A percentile compares a stretch with the other conserved stretches of the same genome.
Conservation (phyloP, 345 rosid genomes). For the Moricandia arvensis region DNA sequence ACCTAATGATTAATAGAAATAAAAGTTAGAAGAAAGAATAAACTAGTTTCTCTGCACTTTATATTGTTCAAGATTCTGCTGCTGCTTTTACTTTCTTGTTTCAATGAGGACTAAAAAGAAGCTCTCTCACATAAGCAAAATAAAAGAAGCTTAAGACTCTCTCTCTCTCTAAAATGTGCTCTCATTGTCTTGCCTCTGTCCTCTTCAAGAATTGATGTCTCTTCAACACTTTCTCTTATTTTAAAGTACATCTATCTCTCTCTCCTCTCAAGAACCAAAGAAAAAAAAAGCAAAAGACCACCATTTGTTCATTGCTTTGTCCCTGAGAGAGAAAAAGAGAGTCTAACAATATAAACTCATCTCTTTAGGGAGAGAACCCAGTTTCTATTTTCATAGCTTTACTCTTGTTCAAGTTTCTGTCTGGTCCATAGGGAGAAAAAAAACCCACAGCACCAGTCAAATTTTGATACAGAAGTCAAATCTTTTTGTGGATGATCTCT, state of each 20-base stretch:
- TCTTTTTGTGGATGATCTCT: background rate
- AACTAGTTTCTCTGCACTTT: slow-evolving; percentile 28
- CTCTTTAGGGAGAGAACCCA: slow-evolving; percentile 9
- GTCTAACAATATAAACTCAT: background rate
- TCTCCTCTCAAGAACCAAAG: slow-evolving; percentile 25
- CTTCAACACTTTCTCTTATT: slow-evolving; percentile 67
- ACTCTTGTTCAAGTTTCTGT: slow-evolving; percentile 3
- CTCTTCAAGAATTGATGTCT: slow-evolving; percentile 64
- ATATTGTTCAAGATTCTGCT: slow-evolving; percentile 21
- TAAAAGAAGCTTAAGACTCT: background rate
- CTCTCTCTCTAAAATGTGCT: slow-evolving; percentile 28
- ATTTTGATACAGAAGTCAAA: background rate
- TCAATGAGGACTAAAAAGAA: slow-evolving; percentile 45
- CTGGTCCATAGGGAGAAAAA: slow-evolving; percentile 7
- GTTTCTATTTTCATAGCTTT: background rate
- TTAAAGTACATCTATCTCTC: slow-evolving; percentile 36
- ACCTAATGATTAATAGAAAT: background rate
- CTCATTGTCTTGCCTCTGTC: slow-evolving; percentile 64
- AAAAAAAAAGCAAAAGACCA: slow-evolving; percentile 10
- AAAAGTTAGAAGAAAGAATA: slow-evolving; percentile 5
- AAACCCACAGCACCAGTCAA: background rate
- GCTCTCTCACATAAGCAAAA: slow-evolving; percentile 29
- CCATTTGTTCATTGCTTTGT: slow-evolving; percentile 30
- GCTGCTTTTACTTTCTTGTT: slow-evolving; percentile 53
- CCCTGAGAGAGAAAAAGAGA: slow-evolving; percentile 16